Evolutionary conservation across 306 rosid genomes (phyloP), one percentile per base, ranked within the genome.

Genomic region (Astragalus membranaceus): DNA sequence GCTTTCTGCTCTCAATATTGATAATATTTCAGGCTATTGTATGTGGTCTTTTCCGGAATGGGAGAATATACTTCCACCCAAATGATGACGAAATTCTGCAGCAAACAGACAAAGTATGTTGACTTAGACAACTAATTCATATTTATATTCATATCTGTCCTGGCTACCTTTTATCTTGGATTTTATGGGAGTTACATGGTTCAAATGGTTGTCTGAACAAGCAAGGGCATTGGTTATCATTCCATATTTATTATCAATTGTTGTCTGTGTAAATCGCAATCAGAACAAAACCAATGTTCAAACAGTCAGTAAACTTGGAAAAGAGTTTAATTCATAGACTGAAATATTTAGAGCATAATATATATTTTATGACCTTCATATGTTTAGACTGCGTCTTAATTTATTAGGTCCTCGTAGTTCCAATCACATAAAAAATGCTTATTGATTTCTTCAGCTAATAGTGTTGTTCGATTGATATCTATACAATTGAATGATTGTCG

Each of bases 31-130:
- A 94, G 97, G 96, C 81, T 48, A 80, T 91, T 75, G 95, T 91
- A 67, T 91, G 95, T 76, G 99, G 99, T 56, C 89, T 94, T 47
- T 86, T 85, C 74, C 92, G 96, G 60, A 80, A 74, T 58, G 97
- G 97, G 82, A 86, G 76, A 83, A 84, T 89, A 83, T 49, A 78
- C 79, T 94, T 94, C 81, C 99, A 94, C 82, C 99, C 99, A 57
- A 75, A 68, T 46, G 99, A 94, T 47, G 69, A 63, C 80, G 97
- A 91, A 76, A 74, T 87, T 82, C 75, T 94, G 81, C 89, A 54
- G 84, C 80, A 70, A 82, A 86, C 83, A 59, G 99, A 94, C 89
- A 94, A 94, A 79, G 99, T 94, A 86, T 47, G 92, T 78, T 46
- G 53, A 75, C 43, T 56, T 49, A 41, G 33, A 12, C 13, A 26